Evolutionary conservation across 768 basidiomycete genomes (phyloP), one percentile per base, ranked within the genome.

Genomic region (Paxillus ammoniavirescens): DNA sequence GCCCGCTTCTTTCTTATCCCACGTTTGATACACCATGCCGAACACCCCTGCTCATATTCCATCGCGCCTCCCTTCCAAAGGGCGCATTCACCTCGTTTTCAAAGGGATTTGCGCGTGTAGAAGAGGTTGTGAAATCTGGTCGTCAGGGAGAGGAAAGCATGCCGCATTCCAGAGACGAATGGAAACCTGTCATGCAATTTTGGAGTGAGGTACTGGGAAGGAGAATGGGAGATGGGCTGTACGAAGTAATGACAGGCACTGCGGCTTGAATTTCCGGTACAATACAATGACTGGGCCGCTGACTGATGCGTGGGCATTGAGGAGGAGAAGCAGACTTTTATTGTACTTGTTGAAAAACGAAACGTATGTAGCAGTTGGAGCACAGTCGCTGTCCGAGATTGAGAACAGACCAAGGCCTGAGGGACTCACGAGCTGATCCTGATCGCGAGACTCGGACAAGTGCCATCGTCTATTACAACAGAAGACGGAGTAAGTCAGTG

Each of bases 101-200:
- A 55, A 89, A 84, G 59, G 91, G 80, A 0, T 94, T 81, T 59
- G 59, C 57, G 26, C 59, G 53, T 21, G 72, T 84, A 2, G 66
- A 62, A 33, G 86, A 89, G 57, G 75, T 81, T 8, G 75, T 74
- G 52, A 73, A 80, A 50, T 62, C 53, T 4, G 75, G 72, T 1
- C 15, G 14, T 46, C 56, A 47, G 36, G 56, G 50, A 28, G 65
- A 66, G 5, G 73, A 75, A 60, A 88, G 84, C 14, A 96, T 96
- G 92, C 91, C 89, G 8, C 72, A 78, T 4, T 85, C 84, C 28
- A 80, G 73, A 60, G 82, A 83, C 10, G 91, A 93, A 61, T 94
- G 91, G 91, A 80, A 83, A 62, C 83, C 84, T 1, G 79, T 94
- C 43, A 93, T 96, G 89, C 73, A 77, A 53, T 93, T 93, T 69